phyloP scores from a whole-genome alignment of 306 rosid species.

The Cicer chorassanicum region DNA sequence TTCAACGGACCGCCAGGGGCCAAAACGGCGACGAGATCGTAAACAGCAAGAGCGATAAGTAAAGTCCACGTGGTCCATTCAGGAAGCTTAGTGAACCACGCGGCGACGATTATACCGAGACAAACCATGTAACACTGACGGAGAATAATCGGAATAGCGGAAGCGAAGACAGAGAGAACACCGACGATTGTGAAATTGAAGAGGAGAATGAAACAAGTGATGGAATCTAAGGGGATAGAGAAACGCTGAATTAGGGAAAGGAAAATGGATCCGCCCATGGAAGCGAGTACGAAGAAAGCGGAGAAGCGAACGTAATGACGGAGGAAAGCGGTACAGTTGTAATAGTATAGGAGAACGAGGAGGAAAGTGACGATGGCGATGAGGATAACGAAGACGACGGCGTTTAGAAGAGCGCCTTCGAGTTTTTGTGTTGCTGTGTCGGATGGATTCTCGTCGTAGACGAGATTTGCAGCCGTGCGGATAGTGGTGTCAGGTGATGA shows the following conservation, averaged over 20 bases:
- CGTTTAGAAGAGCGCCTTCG: conserved; percentile 90
- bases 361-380: conserved; percentile 80
- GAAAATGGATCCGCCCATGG: conserved; percentile 90
- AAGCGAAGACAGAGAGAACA: conserved; percentile 74
- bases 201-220: conserved; percentile 70
- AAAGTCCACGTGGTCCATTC: conserved; percentile 96
- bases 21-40: conserved; percentile 87
- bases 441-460: conserved; percentile 78
- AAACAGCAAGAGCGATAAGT: conserved; percentile 79
- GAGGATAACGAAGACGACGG: conserved; percentile 76
- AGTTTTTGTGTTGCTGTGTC: conserved; percentile 78
- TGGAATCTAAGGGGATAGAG: conserved; percentile 77
- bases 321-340: conserved; percentile 83
- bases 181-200: conserved; percentile 85
- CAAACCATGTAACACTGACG: conserved; percentile 80
- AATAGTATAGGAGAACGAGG: conserved; percentile 81
- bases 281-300: conserved; percentile 79
- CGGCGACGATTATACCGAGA: conserved; percentile 85
- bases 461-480: conserved; percentile 89
- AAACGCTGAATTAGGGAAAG: conserved; percentile 68
- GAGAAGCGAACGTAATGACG: conserved; percentile 89
- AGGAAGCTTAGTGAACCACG: conserved; percentile 87
- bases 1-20: conserved; percentile 96
- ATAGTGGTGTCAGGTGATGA: conserved; percentile 46
- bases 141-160: conserved; percentile 70